A percentile compares a stretch with the other conserved stretches of the same genome.
Evolutionary conservation across 768 basidiomycete genomes (phyloP).

Genomic region (Suillus subalutaceus): DNA sequence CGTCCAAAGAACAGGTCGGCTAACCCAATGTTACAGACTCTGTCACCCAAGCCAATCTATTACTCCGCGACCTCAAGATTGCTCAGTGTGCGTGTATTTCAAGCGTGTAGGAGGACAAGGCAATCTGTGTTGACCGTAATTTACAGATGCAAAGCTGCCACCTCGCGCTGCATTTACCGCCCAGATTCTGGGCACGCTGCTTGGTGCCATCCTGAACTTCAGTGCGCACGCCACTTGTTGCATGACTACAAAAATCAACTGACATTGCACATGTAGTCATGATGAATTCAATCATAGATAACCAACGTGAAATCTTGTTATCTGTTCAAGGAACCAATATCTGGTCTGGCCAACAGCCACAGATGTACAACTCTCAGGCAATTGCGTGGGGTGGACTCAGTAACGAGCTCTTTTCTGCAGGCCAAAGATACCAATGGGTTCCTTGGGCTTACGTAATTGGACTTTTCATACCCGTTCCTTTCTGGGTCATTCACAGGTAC

Average conservation of each 20-base stretch:
- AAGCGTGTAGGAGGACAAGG: neutral
- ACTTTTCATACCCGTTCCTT: conserved; percentile 53
- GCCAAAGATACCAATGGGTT: conserved; percentile 51
- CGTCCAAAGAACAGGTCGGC: neutral
- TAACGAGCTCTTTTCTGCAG: conserved; percentile 45
- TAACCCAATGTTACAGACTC: conserved; percentile 35
- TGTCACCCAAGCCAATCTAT: conserved; percentile 45
- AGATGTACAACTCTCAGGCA: conserved; percentile 58
- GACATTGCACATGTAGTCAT: conserved; percentile 49
- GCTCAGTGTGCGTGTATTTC: conserved; percentile 36
- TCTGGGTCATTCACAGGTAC: conserved; percentile 49
- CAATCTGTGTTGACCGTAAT: neutral
- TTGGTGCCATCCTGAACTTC: conserved; percentile 35
- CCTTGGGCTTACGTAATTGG: conserved; percentile 51
- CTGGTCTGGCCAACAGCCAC: conserved; percentile 58
- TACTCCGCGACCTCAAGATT: conserved; percentile 52
- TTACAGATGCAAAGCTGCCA: conserved; percentile 59
- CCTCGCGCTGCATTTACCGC: conserved; percentile 67
- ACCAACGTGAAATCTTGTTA: conserved; percentile 57
- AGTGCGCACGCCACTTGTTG: conserved; percentile 33
- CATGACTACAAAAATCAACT: conserved; percentile 2
- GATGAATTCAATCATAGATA: conserved; percentile 44
- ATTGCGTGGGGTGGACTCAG: conserved; percentile 63
- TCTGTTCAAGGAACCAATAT: conserved; percentile 58
- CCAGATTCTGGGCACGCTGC: conserved; percentile 66